Base-by-base conservation (phyloP, 495 filamentous ascomycete species). In the Neurospora sp. region DNA sequence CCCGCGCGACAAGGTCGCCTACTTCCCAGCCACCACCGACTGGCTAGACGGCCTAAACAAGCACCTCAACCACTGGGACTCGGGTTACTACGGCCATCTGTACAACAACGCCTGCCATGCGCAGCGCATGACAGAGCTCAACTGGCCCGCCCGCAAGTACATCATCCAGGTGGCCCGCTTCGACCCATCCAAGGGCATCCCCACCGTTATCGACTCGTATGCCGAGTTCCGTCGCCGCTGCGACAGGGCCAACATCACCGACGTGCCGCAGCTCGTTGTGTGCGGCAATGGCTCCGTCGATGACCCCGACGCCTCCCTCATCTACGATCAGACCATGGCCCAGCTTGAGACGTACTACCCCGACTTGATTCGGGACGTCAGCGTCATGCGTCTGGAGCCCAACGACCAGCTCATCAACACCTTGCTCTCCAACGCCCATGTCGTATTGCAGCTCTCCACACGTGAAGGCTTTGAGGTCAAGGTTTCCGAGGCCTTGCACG, bases 31-130 rank as follows among this genome's bases (percentile, higher is more conserved):
- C 16, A 90, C 92, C 2, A 96, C 94, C 1, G 93, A 97, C 77
- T 96, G 93, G 93, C 85, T 96, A 39, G 94, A 97, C 81, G 94
- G 94, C 5, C 78, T 96, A 73, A 97, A 96, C 82, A 97, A 97
- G 79, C 76, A 84, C 41, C 85, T 97, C 77, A 87, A 86, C 71
- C 86, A 89, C 16, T 94, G 91, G 90, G 91, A 95, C 77, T 81
- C 85, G 7, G 88, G 88, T 4, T 93, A 91, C 79, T 96, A 97
- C 74, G 87, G 92, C 61, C 88, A 92, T 71, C 81, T 88, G n/a
- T 91, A 95, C 77, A 92, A 93, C 70, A 80, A 83, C 16, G 82
- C 87, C 59, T 94, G 91, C 80, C 85, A 85, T 72, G 80, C 85
- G 9, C 82, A 89, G 70, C 79, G 83, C 73, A 89, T 89, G 87